Evolutionary conservation across 805 yeast species (phyloP).

Genomic region (Candida insectalens): DNA sequence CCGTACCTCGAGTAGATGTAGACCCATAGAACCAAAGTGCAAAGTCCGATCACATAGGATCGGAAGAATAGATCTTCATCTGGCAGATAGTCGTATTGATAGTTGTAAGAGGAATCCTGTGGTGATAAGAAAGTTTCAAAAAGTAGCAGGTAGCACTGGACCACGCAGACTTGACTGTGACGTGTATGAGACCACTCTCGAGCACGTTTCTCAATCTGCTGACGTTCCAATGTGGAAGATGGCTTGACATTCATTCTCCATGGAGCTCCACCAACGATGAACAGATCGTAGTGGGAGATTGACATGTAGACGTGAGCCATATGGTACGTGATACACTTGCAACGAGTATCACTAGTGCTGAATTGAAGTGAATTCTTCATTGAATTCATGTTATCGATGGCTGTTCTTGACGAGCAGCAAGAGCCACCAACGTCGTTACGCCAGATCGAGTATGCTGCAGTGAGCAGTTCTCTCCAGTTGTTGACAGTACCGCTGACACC

Average conservation of each 20-base stretch:
- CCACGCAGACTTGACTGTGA: slow-evolving; percentile 42
- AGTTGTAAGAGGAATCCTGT: slow-evolving; percentile 33
- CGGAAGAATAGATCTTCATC: slow-evolving; percentile 41
- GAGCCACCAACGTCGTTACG: slow-evolving; percentile 34
- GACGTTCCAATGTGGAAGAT: slow-evolving; percentile 37
- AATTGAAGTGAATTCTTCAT: slow-evolving; percentile 22
- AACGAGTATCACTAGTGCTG: slow-evolving; percentile 33
- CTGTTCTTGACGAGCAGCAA: slow-evolving; percentile 26
- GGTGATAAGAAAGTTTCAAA: slow-evolving; percentile 54
- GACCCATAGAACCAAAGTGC: slow-evolving; percentile 40
- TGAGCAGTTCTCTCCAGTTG: slow-evolving; percentile 64
- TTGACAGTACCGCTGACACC: slow-evolving; percentile 20
- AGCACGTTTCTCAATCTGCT: slow-evolving; percentile 38
- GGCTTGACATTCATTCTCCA: slow-evolving; percentile 65
- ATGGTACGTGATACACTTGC: slow-evolving; percentile 62
- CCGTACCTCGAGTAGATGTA: slow-evolving; percentile 40
- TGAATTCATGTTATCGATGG: slow-evolving; percentile 20
- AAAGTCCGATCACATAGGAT: slow-evolving; percentile 31
- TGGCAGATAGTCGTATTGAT: slow-evolving; percentile 36
- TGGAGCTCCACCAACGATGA: slow-evolving; percentile 75
- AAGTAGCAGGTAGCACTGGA: slow-evolving; percentile 52
- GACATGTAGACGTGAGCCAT: slow-evolving; percentile 65
- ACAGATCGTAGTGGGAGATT: slow-evolving; percentile 68
- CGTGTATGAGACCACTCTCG: slow-evolving; percentile 39
- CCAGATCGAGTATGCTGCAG: slow-evolving; percentile 68